phyloP scores from a whole-genome alignment of 352 stramenopile genomes.

The Phytopythium montanum region DNA sequence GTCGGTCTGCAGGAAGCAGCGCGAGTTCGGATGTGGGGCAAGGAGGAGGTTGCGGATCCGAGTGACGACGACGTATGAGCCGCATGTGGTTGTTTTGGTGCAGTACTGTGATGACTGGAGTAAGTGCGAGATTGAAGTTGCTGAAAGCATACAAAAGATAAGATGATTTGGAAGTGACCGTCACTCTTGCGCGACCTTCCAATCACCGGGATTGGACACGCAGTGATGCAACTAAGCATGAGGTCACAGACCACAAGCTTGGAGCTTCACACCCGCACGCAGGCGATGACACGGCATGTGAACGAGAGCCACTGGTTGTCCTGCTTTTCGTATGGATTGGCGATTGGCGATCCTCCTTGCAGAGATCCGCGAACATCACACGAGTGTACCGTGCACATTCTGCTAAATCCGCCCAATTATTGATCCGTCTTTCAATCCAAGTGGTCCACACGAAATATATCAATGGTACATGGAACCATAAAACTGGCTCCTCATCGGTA shows the following conservation, averaged over 20 bases:
- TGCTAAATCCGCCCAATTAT: not conserved
- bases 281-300: too few species aligned
- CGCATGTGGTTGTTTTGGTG: not conserved
- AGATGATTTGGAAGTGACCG: not conserved
- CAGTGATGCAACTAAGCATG: not conserved
- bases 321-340: too few species aligned
- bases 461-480: not conserved
- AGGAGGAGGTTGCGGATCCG: not conserved
- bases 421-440: not conserved
- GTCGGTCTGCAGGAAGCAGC: slow-evolving; percentile 5
- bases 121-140: slow-evolving; percentile 6
- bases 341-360: too few species aligned
- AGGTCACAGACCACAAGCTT: too few species aligned
- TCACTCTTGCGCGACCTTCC: slow-evolving; percentile 7
- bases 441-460: not conserved
- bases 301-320: not conserved
- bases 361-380: too few species aligned
- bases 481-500: not conserved
- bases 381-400: too few species aligned
- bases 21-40: slow-evolving; percentile 13
- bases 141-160: not conserved
- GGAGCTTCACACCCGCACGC: too few species aligned
- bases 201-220: slow-evolving; percentile 5
- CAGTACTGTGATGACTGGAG: not conserved
- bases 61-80: not conserved